Evolutionary conservation across 805 yeast species (phyloP).

Genomic region (Wickerhamiella vanderwaltii): DNA sequence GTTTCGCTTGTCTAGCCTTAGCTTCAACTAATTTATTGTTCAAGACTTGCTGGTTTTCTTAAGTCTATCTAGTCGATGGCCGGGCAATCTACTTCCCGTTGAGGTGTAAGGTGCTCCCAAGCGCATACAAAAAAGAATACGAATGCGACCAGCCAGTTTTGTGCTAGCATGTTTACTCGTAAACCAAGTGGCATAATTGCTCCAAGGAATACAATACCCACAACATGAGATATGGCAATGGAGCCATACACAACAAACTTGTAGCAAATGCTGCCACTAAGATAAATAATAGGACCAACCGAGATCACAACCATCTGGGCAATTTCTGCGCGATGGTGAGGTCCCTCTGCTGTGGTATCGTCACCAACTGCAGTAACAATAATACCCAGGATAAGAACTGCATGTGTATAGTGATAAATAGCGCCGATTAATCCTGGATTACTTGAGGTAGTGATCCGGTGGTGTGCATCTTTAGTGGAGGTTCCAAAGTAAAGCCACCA

Average conservation of each 20-base stretch:
- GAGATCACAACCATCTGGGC: conserved; percentile 3
- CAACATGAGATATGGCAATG: neutral
- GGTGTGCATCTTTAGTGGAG: neutral
- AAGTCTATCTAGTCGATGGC: no score
- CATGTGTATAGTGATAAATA: neutral
- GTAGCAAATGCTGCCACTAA: neutral
- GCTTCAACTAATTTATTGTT: no score
- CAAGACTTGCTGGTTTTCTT: no score
- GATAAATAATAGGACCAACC: conserved; percentile 2
- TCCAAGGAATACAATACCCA: neutral
- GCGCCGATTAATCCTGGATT: conserved; percentile 2
- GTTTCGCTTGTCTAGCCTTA: no score
- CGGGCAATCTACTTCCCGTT: neutral
- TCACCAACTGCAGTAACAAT: conserved; percentile 5
- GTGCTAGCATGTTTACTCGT: conserved; percentile 2
- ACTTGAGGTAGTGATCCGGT: neutral
- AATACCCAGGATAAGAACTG: neutral
- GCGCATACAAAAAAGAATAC: neutral
- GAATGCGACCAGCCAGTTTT: conserved; percentile 2
- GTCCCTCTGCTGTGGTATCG: conserved; percentile 1
- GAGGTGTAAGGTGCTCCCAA: conserved; percentile 2
- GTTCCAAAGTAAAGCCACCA: conserved; percentile 8
- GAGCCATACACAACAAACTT: neutral
- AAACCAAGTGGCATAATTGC: conserved; percentile 1
- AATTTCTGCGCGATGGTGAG: neutral